A percentile compares a stretch with the other conserved stretches of the same genome.
Conservation (phyloP, 83 land plant species). For the Diphasiastrum complanatum region DNA sequence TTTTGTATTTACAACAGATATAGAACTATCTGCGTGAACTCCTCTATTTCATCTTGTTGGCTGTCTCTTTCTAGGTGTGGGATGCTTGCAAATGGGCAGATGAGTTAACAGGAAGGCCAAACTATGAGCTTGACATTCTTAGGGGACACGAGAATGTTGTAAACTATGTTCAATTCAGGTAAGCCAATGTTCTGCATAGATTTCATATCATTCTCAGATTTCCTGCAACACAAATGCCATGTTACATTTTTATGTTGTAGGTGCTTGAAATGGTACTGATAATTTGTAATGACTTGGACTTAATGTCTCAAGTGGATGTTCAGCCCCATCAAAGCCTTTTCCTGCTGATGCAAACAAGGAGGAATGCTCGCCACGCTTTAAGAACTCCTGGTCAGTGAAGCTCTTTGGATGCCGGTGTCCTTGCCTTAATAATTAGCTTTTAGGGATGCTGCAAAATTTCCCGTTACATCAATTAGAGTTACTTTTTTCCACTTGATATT, state of each 20-base stretch:
- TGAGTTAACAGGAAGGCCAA: constrained; percentile 74
- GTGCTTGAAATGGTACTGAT: background rate
- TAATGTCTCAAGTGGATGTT: constrained; percentile 82
- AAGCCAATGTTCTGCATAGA: too few relatives aligned
- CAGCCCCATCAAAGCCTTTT: constrained; percentile 58
- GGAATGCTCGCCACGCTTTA: constrained; percentile 63
- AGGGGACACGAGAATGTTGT: constrained; percentile 94
- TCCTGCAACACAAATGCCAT: too few relatives aligned
- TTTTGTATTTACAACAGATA: too few relatives aligned
- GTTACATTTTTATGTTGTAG: background rate
- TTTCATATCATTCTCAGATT: too few relatives aligned
- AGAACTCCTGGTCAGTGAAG: constrained; percentile 80
- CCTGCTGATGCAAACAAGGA: constrained; percentile 57
- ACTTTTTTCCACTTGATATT: too few relatives aligned
- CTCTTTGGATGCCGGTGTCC: too few relatives aligned
- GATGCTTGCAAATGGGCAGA: constrained; percentile 57
- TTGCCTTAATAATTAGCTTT: too few relatives aligned
- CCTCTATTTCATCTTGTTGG: too few relatives aligned
- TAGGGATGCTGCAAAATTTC: too few relatives aligned
- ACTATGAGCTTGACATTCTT: constrained; percentile 80
- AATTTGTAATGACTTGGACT: too few relatives aligned
- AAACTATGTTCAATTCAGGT: constrained; percentile 98
- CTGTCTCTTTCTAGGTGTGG: constrained; percentile 63
- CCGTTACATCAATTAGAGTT: too few relatives aligned
- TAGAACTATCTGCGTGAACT: too few relatives aligned